Evolutionary conservation across 2,329 filamentous ascomycete species (phyloP), one percentile per base, ranked within the genome.

Genomic region (Fusarium sp.): DNA sequence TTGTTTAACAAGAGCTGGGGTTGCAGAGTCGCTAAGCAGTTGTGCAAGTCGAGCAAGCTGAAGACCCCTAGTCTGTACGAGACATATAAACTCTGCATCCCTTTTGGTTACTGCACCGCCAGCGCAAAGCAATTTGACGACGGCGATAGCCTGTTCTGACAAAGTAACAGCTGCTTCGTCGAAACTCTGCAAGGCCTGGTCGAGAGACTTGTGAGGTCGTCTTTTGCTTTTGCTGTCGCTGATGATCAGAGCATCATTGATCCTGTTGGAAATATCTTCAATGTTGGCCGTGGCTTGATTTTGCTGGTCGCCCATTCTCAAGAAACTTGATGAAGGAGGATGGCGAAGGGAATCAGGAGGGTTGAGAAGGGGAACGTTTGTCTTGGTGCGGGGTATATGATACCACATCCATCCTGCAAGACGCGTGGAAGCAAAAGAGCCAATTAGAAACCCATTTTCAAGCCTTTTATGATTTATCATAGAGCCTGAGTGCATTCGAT

Each of bases 31-130:
- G 17, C 3, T 35, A 5, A 57, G n/a, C 4, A 31, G 12, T 18
- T 6, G 12, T 8, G n/a, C 17, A 28, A 6, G 1, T 12, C 9
- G 14, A 2, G 4, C 20, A 20, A 56, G 38, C 5, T 56, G 7
- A 6, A 18, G 1, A 2, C 22, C 7, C 12, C 6, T 26, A 3
- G 7, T 42, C 0, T 10, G 22, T 1, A 5, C 38, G 0, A 14
- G 13, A 7, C 5, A 35, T 3, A 33, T 24, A 3, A 14, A 24
- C 22, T 56, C 9, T 2, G 7, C 15, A 15, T 56, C 17, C 35
- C 6, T 5, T 3, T 3, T 15, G 9, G 6, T 41, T 11, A 41
- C 9, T 4, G 7, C 22, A 7, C 3, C 11, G 0, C 24, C 26
- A 8, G 12, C 0, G 1, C 11, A 0, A 12, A 56, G 28, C 10